phyloP scores from a whole-genome alignment of 805 yeast genomes.

The Pichia membranifaciens region DNA sequence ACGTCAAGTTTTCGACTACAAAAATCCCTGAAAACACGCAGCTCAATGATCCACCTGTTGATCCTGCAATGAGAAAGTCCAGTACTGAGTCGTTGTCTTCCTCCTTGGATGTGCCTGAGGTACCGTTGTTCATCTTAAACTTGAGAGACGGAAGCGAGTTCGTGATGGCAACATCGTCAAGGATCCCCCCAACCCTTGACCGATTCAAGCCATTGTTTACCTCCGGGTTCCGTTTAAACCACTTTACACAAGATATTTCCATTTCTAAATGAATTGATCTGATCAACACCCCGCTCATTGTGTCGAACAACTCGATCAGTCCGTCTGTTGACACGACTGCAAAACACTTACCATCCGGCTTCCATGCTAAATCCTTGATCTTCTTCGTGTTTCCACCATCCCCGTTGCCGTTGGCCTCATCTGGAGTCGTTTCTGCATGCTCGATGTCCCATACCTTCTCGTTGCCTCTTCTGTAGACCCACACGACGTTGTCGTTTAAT shows the following conservation, averaged over 20 bases:
- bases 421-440: constrained; percentile 2
- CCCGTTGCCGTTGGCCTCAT: not conserved
- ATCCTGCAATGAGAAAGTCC: constrained; percentile 27
- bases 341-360: constrained; percentile 31
- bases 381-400: constrained; percentile 1
- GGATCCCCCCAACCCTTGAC: not conserved
- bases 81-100: constrained; percentile 22
- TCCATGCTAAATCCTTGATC: constrained; percentile 21
- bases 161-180: constrained; percentile 20
- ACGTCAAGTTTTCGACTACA: constrained; percentile 22
- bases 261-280: constrained; percentile 16
- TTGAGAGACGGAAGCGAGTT: constrained; percentile 24
- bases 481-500: constrained; percentile 24
- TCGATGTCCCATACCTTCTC: constrained; percentile 31
- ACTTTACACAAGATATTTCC: constrained; percentile 16
- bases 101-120: constrained; percentile 19
- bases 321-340: constrained; percentile 24
- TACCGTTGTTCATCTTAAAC: constrained; percentile 2
- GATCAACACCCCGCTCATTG: constrained; percentile 26
- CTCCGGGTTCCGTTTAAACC: constrained; percentile 16
- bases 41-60: constrained; percentile 21
- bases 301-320: constrained; percentile 23
- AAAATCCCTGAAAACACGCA: constrained; percentile 32
- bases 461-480: constrained; percentile 29
- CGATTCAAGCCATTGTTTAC: not conserved